These are phyloP conservation scores for Lactarius quietus DNA, from an alignment of 768 basidiomycete species.

Conservation along the genomic window DNA sequence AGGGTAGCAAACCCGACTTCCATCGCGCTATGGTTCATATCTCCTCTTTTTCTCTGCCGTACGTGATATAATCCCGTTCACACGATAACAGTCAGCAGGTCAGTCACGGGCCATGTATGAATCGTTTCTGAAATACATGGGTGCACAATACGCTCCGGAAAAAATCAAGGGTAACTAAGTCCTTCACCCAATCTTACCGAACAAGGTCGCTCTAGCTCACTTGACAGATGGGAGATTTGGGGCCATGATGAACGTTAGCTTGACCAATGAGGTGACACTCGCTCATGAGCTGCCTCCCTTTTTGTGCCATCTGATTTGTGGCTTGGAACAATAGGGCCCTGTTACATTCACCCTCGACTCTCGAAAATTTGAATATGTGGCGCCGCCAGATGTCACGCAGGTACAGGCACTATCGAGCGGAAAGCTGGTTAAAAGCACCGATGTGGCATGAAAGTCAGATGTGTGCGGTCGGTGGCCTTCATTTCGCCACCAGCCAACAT, in stretches of 20 bases:
- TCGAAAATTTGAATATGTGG: slow-evolving; percentile 67
- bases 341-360: slow-evolving; percentile 84
- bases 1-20: slow-evolving; percentile 91
- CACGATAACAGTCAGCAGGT: slow-evolving; percentile 51
- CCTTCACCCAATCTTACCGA: slow-evolving; percentile 2
- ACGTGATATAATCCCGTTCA: neutral
- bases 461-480: neutral
- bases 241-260: slow-evolving; percentile 90
- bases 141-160: slow-evolving; percentile 61
- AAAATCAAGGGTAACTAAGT: slow-evolving; percentile 70
- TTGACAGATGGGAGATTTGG: slow-evolving; percentile 84
- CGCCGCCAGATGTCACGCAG: slow-evolving; percentile 4
- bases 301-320: slow-evolving; percentile 18
- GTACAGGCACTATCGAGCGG: neutral
- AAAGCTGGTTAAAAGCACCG: neutral
- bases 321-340: slow-evolving; percentile 54
- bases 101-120: slow-evolving; percentile 66
- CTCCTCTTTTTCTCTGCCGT: neutral
- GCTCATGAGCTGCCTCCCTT: slow-evolving; percentile 1
- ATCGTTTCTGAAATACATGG: slow-evolving; percentile 66
- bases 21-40: slow-evolving; percentile 80
- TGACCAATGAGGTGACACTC: slow-evolving; percentile 76
- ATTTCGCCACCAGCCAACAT: neutral
- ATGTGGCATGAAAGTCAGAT: neutral
- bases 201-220: slow-evolving; percentile 19